Conservation (phyloP, 2,329 filamentous ascomycete species). For the Fusarium sororula region DNA sequence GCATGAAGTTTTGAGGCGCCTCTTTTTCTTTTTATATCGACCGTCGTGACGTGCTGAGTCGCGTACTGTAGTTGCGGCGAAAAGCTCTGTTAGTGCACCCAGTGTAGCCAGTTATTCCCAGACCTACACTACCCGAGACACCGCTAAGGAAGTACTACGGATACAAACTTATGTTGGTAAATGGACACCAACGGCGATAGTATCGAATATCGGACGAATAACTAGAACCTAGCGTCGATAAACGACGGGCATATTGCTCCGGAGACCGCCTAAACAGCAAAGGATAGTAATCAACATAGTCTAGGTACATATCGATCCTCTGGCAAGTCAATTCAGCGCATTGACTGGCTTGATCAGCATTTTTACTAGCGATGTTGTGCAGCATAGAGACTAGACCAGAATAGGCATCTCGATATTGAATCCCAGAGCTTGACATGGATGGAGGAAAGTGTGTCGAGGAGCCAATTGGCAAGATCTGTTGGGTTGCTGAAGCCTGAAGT, state of each 20-base stretch:
- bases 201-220: background rate
- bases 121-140: background rate
- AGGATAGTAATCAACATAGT: background rate
- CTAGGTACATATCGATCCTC: background rate
- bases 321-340: background rate
- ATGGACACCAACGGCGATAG: background rate
- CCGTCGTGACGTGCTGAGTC: background rate
- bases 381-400: conserved; percentile 21
- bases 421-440: background rate
- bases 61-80: background rate
- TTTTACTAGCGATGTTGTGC: conserved; percentile 9
- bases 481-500: background rate
- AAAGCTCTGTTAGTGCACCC: background rate
- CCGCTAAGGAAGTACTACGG: background rate
- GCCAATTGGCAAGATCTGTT: background rate
- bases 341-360: conserved; percentile 7
- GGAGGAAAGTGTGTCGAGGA: background rate
- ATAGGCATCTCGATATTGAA: conserved; percentile 31
- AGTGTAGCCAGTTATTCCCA: background rate
- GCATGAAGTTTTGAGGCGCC: background rate
- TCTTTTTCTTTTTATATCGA: background rate
- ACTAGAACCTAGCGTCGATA: background rate
- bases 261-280: background rate
- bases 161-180: background rate
- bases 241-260: background rate